Percentiles rank a stretch among this genome's conserved stretches.
phyloP scores from a whole-genome alignment of 1,139 yeast species.

The Diutina ranongensis region DNA sequence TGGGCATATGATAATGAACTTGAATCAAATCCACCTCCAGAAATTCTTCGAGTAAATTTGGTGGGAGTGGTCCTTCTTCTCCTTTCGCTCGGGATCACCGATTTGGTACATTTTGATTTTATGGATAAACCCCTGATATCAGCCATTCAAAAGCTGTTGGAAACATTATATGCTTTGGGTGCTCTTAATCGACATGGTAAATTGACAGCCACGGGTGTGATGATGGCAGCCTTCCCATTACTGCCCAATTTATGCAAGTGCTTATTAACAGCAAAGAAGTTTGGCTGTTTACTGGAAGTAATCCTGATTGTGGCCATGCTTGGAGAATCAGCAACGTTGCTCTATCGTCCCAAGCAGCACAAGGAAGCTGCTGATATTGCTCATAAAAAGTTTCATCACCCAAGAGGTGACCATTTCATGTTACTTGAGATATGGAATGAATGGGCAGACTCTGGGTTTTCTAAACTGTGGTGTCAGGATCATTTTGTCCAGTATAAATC shows the following conservation, averaged over 20 bases:
- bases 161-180: slow-evolving; percentile 72
- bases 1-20: slow-evolving; percentile 75
- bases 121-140: slow-evolving; percentile 77
- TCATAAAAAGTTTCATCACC: slow-evolving; percentile 39
- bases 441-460: slow-evolving; percentile 64
- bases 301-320: slow-evolving; percentile 69
- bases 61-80: slow-evolving; percentile 64
- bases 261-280: slow-evolving; percentile 48
- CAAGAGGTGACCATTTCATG: slow-evolving; percentile 64
- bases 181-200: slow-evolving; percentile 76
- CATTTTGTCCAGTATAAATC: slow-evolving; percentile 71
- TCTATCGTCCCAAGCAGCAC: slow-evolving; percentile 63
- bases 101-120: slow-evolving; percentile 73
- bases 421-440: slow-evolving; percentile 63
- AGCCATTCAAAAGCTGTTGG: slow-evolving; percentile 65
- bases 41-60: slow-evolving; percentile 72
- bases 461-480: slow-evolving; percentile 81
- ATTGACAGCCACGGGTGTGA: slow-evolving; percentile 67
- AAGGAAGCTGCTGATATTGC: slow-evolving; percentile 55
- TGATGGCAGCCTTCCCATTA: slow-evolving; percentile 88
- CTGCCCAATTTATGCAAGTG: slow-evolving; percentile 84
- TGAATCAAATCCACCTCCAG: slow-evolving; percentile 76
- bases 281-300: slow-evolving; percentile 52
- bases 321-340: slow-evolving; percentile 67
- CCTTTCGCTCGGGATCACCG: slow-evolving; percentile 72